Evolutionary conservation across 2,329 filamentous ascomycete genomes (phyloP), one percentile per base, ranked within the genome.

Genomic region (Aspergillus luchuensis): DNA sequence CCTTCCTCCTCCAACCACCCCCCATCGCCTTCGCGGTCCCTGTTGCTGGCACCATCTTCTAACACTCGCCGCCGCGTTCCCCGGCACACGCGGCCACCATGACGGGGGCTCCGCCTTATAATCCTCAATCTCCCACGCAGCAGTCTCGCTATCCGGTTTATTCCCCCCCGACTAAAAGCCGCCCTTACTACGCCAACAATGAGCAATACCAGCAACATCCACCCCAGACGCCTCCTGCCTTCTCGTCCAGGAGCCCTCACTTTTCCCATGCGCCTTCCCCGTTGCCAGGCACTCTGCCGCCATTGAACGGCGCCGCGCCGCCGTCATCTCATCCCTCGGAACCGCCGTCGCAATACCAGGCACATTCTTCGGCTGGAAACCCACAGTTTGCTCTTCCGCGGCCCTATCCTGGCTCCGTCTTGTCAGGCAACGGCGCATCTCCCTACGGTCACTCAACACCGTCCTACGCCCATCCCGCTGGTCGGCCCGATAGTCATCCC

Each of bases 71-170:
- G 69, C 69, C 67, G 70, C 71, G 66, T 64, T 63, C 61, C 64
- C 68, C 53, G 63, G 63, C 65, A 69, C 66, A 70, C 68, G 68
- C 70, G 69, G 69, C 68, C 74, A 76, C 67, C 69, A 79, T 79
- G 77, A 73, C 77, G 63, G 77, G 77, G 66, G 75, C 72, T 73
- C 77, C 78, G 65, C 78, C 79, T 61, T 80, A 77, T 66, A 76
- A 76, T 67, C 72, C 76, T 61, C 78, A 78, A 67, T 81, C 79
- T 66, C 78, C 79, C 59, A 76, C 78, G 60, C 77, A 79, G 67
- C 77, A 78, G 67, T 70, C 74, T 59, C 74, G 73, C 57, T 78
- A 74, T 67, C 71, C 76, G 61, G 71, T 71, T 59, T 80, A 79
- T 66, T 79, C 78, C 47, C 78, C 79, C 52, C 74, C 78, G 48